Conservation (phyloP, 352 stramenopile genomes). For the Globisporangium nagaii region DNA sequence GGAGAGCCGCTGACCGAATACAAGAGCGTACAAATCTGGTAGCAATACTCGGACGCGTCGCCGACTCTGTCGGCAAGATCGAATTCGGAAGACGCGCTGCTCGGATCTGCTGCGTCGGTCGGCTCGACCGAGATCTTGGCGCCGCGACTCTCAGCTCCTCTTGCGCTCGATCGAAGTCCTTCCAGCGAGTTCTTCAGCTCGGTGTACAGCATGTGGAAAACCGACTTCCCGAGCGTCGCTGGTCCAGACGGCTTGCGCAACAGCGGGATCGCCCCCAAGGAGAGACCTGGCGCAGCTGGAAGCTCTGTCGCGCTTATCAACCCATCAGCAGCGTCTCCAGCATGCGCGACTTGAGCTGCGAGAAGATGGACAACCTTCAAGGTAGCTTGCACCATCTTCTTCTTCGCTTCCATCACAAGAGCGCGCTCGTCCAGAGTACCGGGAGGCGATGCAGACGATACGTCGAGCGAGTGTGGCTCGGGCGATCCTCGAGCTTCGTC, state of each 20-base stretch:
- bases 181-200: constrained; percentile 85
- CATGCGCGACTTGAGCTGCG: constrained; percentile 83
- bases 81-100: constrained; percentile 24
- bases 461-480: constrained; percentile 25
- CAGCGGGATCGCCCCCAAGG: constrained; percentile 66
- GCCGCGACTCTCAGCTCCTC: background rate
- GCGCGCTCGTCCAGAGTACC: constrained; percentile 30
- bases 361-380: constrained; percentile 86
- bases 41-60: constrained; percentile 85
- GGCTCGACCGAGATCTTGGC: constrained; percentile 30
- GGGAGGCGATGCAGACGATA: constrained; percentile 9
- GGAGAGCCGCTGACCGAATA: constrained; percentile 84
- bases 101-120: constrained; percentile 35
- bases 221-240: constrained; percentile 85
- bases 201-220: constrained; percentile 90
- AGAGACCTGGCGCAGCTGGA: constrained; percentile 33
- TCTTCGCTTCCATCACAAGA: constrained; percentile 41
- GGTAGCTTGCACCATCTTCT: constrained; percentile 82
- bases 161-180: constrained; percentile 45
- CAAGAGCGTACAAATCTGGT: constrained; percentile 84
- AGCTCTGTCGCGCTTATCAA: constrained; percentile 51
- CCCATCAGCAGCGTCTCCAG: constrained; percentile 54
- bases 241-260: constrained; percentile 79
- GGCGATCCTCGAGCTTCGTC: constrained; percentile 71
- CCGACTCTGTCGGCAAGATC: constrained; percentile 25